These are phyloP conservation scores for Samsoniella hepiali DNA, from an alignment of 2,329 filamentous ascomycete species.

Conservation along the genomic window DNA sequence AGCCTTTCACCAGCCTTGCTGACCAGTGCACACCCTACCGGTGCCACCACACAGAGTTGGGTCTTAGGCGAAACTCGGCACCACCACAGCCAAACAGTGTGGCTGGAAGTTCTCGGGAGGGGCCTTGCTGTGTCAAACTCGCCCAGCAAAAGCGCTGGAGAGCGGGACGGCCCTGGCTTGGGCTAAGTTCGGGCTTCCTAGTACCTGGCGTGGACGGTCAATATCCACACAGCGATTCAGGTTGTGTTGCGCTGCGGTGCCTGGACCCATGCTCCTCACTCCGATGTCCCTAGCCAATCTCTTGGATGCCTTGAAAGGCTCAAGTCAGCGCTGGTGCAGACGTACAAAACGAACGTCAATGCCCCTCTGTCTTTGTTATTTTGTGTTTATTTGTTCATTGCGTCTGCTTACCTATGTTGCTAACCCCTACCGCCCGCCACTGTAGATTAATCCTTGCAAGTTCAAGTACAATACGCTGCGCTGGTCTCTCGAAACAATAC, in stretches of 20 bases:
- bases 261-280: conserved; percentile 1
- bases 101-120: background rate
- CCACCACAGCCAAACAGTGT: background rate
- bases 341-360: background rate
- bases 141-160: conserved; percentile 1
- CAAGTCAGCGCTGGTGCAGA: background rate
- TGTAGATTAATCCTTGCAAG: conserved; percentile 4
- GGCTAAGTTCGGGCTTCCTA: background rate
- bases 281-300: background rate
- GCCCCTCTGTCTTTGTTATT: background rate
- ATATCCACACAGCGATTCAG: conserved; percentile 15
- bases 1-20: background rate
- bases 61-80: background rate
- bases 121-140: conserved; percentile 4
- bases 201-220: background rate
- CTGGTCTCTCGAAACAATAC: background rate
- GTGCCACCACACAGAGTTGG: background rate
- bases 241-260: conserved; percentile 3
- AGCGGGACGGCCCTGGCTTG: conserved; percentile 16
- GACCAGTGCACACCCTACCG: too few species aligned
- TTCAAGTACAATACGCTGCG: background rate
- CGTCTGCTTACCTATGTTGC: background rate
- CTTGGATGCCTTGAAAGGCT: background rate
- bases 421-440: background rate
- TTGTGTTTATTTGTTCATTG: background rate